Percentiles rank a stretch among this genome's conserved stretches.
phyloP scores from a whole-genome alignment of 768 basidiomycete species.

The Tephrocybe sp. region DNA sequence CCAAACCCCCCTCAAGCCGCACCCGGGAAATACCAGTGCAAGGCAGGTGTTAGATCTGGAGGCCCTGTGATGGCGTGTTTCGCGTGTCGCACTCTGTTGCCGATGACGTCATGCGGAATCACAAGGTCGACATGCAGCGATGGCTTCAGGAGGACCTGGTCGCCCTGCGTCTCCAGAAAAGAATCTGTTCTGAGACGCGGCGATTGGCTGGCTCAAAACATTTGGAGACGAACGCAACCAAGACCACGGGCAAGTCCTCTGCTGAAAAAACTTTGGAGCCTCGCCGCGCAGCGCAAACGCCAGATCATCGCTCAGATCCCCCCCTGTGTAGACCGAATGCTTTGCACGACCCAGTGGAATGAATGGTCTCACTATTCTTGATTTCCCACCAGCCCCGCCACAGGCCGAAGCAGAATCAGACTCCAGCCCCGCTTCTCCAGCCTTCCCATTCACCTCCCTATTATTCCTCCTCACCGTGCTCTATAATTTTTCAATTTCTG shows the following conservation, averaged over 20 bases:
- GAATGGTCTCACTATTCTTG: background rate
- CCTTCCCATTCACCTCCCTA: too few species aligned
- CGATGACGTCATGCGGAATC: conserved; percentile 5
- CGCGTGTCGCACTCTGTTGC: conserved; percentile 12
- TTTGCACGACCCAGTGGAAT: background rate
- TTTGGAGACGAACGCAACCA: background rate
- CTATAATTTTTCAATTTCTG: too few species aligned
- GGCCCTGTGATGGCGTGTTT: conserved; percentile 25
- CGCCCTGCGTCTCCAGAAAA: background rate
- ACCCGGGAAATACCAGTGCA: conserved; percentile 29
- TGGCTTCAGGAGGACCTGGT: background rate
- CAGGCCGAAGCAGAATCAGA: background rate
- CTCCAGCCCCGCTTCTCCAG: background rate
- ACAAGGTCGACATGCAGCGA: background rate
- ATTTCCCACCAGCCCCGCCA: background rate
- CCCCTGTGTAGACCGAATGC: background rate
- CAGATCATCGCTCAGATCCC: background rate
- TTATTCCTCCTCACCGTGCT: too few species aligned
- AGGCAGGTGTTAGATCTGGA: conserved; percentile 13
- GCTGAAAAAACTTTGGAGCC: too few species aligned
- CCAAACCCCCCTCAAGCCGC: conserved; percentile 30
- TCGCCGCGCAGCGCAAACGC: too few species aligned
- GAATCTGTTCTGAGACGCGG: background rate
- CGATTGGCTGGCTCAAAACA: background rate
- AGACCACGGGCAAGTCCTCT: background rate